Evolutionary conservation across 2,329 filamentous ascomycete species (phyloP), one percentile per base, ranked within the genome.

Genomic region (Aspergillus fructus): DNA sequence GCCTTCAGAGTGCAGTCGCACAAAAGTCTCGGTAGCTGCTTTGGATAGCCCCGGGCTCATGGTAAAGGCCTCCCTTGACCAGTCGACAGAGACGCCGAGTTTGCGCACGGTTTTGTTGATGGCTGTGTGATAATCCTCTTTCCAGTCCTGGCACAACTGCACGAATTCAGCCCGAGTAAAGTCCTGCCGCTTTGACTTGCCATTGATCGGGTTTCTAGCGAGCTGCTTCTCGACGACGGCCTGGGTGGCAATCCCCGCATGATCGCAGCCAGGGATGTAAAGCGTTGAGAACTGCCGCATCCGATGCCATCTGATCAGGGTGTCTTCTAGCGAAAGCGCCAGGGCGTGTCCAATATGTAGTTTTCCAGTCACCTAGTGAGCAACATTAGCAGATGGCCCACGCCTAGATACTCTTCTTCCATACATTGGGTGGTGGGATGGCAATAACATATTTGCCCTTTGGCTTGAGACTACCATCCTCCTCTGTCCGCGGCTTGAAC

Each of bases 171-270:
- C 80, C 63, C 94, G 85, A 59, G 93, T 93, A 33, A 99, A 81
- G 68, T 99, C 94, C 9, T 34, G 33, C 33, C 33, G 11, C 12
- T 34, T 34, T 3, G 33, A 34, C 33, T 34, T 34, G 33, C 33
- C 33, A 11, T 34, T 34, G 0, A 34, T 34, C 13, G 33, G 33
- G 33, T 34, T 12, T 5, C 69, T 96, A 89, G 62, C 94, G 84
- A 97, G 82, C 89, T 96, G 96, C 75, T 96, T 97, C 79, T 99
- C 94, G 52, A 99, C 93, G 49, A 99, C 93, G 64, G 85, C 91
- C 77, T 99, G 94, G 4, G 94, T 97, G 3, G 91, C 91, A 65
- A 99, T 97, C 79, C 94, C 93, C 30, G 94, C 94, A 73, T 99
- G 94, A 71, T 99, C 94, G 74, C 91, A 96, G 50, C 93, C 93